Base-by-base conservation (phyloP, 176 grass and related monocot species). In the Avena atlantica region DNA sequence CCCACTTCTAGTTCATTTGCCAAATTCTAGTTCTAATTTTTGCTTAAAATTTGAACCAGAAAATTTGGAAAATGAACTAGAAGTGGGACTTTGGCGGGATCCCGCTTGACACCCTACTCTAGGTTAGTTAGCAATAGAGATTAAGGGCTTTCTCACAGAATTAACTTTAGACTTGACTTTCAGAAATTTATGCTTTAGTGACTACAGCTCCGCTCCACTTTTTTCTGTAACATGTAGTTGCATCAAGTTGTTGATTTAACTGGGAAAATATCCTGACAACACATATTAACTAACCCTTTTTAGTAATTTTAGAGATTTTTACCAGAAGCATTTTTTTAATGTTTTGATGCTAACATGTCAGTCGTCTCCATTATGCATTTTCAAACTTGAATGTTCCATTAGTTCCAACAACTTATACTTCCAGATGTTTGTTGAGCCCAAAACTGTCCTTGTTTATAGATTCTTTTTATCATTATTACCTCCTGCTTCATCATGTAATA, bases 201-300 rank as follows among this genome's bases (percentile, higher is more conserved):
- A 20, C 13, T 86, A 29, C n/a, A 45, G 16, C 5, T 19, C 12
- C 13, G 48, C 3, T 55, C 9, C 13, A 29, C 78, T 24, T 83
- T 78, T 71, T 60, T 20, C 67, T 58, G 4, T 78, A 78, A 65
- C 72, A 71, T 82, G 27, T 23, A 74, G 29, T 31, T 53, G 34
- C 13, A 63, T n/a, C 29, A 62, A 63, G 44, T 50, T 72, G 1
- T 71, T 63, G 4, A 47, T 83, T 67, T 74, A 73, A 64, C n/a
- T 21, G 1, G 34, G 7, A 77, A 70, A 40, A 82, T 23, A 69
- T 27, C 13, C 6, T 82, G 42, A 49, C 0, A 70, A 27, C 70
- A 86, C 24, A 40, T 51, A 60, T 45, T 12, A 50, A 40, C 20
- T 12, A 59, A 40, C 20, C 9, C 0, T 17, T 79, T 52, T 78